Conservation (phyloP, 345 rosid species). For the Salix koriyanagi region DNA sequence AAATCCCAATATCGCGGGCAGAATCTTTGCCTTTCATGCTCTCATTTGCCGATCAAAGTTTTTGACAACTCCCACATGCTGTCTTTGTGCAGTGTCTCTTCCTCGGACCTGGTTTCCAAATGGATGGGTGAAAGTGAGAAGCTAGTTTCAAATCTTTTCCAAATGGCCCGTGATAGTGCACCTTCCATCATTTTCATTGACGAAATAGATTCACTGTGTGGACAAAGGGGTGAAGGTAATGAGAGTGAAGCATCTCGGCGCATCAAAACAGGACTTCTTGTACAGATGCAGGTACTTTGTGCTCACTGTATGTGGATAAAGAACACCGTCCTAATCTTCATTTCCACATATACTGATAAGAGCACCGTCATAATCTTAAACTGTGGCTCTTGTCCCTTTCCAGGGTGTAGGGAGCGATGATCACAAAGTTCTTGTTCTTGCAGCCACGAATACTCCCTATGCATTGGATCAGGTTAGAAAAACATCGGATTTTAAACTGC, state of each 20-base stretch:
- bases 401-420: constrained; percentile 86
- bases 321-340: neutral
- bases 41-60: neutral
- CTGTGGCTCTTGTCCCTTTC: neutral
- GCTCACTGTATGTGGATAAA: neutral
- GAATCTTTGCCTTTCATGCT: neutral
- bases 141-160: constrained; percentile 81
- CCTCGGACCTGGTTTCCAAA: constrained; percentile 89
- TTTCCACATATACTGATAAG: neutral
- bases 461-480: constrained; percentile 71
- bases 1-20: neutral
- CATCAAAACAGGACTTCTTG: constrained; percentile 89
- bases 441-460: constrained; percentile 90
- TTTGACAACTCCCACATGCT: neutral
- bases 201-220: constrained; percentile 90
- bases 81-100: constrained; percentile 54
- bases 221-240: constrained; percentile 89
- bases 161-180: constrained; percentile 88
- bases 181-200: constrained; percentile 87
- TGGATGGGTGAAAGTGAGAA: constrained; percentile 99
- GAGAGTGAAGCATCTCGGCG: constrained; percentile 96
- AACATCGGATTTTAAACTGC: neutral
- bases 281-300: constrained; percentile 80
- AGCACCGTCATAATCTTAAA: neutral
- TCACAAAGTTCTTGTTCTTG: constrained; percentile 85